Base-by-base conservation (phyloP, 805 yeast species). In the Candida quercuum region DNA sequence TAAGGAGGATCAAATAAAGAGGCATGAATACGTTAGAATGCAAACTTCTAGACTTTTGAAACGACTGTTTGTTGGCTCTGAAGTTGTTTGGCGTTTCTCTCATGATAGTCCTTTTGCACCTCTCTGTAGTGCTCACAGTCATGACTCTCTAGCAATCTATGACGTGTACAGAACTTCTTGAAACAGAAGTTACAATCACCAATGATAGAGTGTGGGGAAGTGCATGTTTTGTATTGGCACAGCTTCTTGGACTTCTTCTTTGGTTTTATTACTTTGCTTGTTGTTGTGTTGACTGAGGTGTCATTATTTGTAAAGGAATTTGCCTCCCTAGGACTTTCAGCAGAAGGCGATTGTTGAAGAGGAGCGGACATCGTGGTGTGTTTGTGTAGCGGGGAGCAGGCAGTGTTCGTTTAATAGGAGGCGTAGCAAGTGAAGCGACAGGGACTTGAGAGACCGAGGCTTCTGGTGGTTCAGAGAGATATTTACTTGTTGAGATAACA, bases 101-200 rank as follows among this genome's bases (percentile, higher is more conserved):
- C 81, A 49, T 76, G 81, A 34, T 77, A 77, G 38, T 64, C 71
- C 39, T 72, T 78, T 56, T 77, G 76, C 53, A 81, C 78, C 37
- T 56, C 64, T 49, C 74, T 78, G 43, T 78, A 69, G 19, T 80
- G 83, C 31, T 66, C 67, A 52, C 86, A 78, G 42, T 63, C 52
- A 54, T 78, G 86, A 48, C 74, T 73, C 56, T 78, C 86, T 45
- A 78, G 59, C 40, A 78, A 60, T 39, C 86, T 63, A 61, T 78
- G 86, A 49, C 74, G 75, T 11, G 84, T 78, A 49, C 86, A 78
- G 50, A 73, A 78, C 56, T 75, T 76, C 39, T 81, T 81, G 39
- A 67, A 67, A 54, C 86, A 78, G 51, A 73, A 76, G 33, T 69
- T 64, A 49, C 86, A 78, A 47, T 75, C 79, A 19, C 86, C 86